These are phyloP conservation scores for Globisporangium orthogonon DNA, from an alignment of 352 stramenopile genomes.

Conservation along the genomic window DNA sequence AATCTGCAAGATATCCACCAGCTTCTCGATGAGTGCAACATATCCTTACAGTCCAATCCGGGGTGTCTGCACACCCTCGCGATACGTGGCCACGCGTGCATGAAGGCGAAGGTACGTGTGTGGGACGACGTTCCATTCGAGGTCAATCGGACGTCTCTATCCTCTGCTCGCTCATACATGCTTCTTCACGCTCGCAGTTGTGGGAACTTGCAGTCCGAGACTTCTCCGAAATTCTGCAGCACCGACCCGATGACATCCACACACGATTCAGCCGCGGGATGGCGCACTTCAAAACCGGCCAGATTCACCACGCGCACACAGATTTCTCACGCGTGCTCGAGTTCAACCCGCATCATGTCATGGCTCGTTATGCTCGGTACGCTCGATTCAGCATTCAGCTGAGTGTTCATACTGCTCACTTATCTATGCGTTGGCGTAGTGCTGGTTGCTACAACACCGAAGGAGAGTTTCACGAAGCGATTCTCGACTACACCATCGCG, in stretches of 20 bases:
- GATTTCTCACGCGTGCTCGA: constrained; percentile 64
- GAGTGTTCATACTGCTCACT: neutral
- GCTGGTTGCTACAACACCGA: constrained; percentile 70
- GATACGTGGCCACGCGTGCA: constrained; percentile 53
- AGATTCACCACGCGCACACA: constrained; percentile 42
- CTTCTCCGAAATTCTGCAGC: constrained; percentile 45
- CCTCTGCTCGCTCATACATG: neutral
- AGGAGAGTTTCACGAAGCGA: constrained; percentile 61
- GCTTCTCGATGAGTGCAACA: constrained; percentile 53
- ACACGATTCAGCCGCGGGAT: constrained; percentile 68
- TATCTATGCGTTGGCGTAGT: constrained; percentile 9
- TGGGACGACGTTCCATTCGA: neutral
- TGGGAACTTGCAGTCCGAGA: constrained; percentile 48
- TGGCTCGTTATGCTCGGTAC: constrained; percentile 63
- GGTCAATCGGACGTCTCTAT: neutral
- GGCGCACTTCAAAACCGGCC: constrained; percentile 51
- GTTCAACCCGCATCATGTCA: constrained; percentile 68
- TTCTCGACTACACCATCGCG: constrained; percentile 71
- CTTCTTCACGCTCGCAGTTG: constrained; percentile 8
- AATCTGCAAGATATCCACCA: constrained; percentile 41
- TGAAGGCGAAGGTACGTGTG: constrained; percentile 60
- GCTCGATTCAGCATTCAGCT: neutral
- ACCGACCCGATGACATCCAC: constrained; percentile 49
- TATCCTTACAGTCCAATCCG: constrained; percentile 29
- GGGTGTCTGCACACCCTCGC: constrained; percentile 53